Conservation (phyloP, 495 filamentous ascomycete species). For the Ascodesmis nigricans region DNA sequence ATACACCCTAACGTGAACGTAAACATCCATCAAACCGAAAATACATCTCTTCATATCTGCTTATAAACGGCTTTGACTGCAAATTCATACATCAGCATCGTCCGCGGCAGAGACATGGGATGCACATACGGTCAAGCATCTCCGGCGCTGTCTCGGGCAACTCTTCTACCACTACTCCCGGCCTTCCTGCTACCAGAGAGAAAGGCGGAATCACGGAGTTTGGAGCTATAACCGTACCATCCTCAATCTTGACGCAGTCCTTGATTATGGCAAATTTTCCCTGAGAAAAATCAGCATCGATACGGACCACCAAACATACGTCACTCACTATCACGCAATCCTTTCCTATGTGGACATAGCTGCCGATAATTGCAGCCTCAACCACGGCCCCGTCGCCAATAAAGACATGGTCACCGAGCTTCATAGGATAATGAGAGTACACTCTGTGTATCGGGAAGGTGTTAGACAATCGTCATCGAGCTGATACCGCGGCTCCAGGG, state of each 20-base stretch:
- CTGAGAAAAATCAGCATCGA: slow-evolving; percentile 4
- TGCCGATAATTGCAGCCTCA: slow-evolving; percentile 57
- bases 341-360: slow-evolving; percentile 61
- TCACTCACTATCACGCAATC: slow-evolving; percentile 35
- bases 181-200: slow-evolving; percentile 61
- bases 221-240: slow-evolving; percentile 56
- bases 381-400: slow-evolving; percentile 50
- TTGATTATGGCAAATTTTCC: slow-evolving; percentile 77
- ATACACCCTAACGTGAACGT: too few relatives aligned
- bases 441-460: slow-evolving; percentile 22
- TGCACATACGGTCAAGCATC: slow-evolving; percentile 33
- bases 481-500: too few relatives aligned
- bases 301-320: too few relatives aligned
- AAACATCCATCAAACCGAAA: too few relatives aligned
- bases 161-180: slow-evolving; percentile 65
- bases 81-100: too few relatives aligned
- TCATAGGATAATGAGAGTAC: slow-evolving; percentile 60
- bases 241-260: slow-evolving; percentile 66
- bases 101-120: too few relatives aligned
- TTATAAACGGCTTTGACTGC: too few relatives aligned
- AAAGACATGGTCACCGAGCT: slow-evolving; percentile 83
- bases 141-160: slow-evolving; percentile 54
- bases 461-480: too few relatives aligned
- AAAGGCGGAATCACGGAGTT: slow-evolving; percentile 85
- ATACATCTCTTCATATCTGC: too few relatives aligned